Evolutionary conservation across 345 rosid species (phyloP), one percentile per base, ranked within the genome.

Genomic region (Camelina hispida): DNA sequence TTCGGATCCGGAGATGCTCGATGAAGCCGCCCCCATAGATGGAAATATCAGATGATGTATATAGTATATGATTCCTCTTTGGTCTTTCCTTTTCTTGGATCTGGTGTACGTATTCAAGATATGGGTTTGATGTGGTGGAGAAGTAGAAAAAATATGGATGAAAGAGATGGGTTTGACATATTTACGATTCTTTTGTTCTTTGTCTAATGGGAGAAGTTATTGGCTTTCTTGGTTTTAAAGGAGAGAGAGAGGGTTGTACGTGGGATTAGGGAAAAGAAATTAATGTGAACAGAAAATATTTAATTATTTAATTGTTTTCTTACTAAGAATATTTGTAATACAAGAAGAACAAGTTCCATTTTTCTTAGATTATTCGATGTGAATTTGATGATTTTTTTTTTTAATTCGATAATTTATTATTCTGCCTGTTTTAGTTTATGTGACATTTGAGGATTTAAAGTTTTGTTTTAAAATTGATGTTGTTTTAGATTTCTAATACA

Each of bases 1-100:
- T 4, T 75, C 71, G n/a, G 84, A 78, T 13, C 56, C 38, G 1
- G 52, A 69, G 10, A 84, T 46, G 78, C 78, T 77, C 25, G 98
- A 91, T 16, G 81, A 60, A 50, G 73, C 83, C 44, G 82, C 76
- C 54, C 98, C 98, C 98, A 91, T 93, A 53, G 72, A 73, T 50
- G 37, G 9, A 78, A 59, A 63, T 22, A 63, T 16, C 10, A 4
- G 57, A 47, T 44, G 43, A 72, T 25, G 13, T 17, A 13, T 17
- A 58, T 7, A 16, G 9, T 47, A 34, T 28, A 34, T 40, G 44
- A 7, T 18, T n/a, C 22, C 20, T 34, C 55, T 28, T 40, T 4
- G 56, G 23, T 48, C n/a, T 51, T 47, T 38, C 6, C 14, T 23
- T n/a, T 12, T 7, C 30, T 35, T 64, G 28, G 11, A 7, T 66